Conservation (phyloP, 495 filamentous ascomycete species). For the Penicillium atrosanguineum region DNA sequence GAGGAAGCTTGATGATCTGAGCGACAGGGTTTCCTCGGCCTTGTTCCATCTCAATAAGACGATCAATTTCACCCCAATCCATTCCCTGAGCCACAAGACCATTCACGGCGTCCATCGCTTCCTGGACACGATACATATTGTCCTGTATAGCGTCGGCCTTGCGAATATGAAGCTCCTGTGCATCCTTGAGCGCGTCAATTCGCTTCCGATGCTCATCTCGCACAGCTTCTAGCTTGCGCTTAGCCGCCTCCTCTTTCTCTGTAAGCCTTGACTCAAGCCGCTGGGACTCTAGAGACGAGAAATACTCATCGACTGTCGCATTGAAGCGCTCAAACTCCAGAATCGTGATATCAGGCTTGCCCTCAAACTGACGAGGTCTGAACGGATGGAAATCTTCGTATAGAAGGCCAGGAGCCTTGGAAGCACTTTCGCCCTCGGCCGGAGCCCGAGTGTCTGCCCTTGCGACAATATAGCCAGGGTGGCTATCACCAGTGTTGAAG, state of each 20-base stretch:
- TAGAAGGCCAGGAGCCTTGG: conserved; percentile 52
- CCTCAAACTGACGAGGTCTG: conserved; percentile 76
- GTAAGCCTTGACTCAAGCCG: conserved; percentile 79
- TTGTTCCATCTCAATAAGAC: conserved; percentile 84
- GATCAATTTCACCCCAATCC: conserved; percentile 92
- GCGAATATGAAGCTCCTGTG: conserved; percentile 77
- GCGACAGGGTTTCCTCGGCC: conserved; percentile 79
- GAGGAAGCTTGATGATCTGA: conserved; percentile 77
- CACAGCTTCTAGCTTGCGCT: conserved; percentile 77
- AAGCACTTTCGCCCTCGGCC: conserved; percentile 35
- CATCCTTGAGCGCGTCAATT: conserved; percentile 73
- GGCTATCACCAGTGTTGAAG: conserved; percentile 28
- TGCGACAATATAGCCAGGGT: conserved; percentile 81
- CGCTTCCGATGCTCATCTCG: conserved; percentile 78
- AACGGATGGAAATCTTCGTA: conserved; percentile 98
- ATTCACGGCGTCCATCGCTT: conserved; percentile 88
- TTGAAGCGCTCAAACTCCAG: conserved; percentile 82
- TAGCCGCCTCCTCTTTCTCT: conserved; percentile 78
- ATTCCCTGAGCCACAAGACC: conserved; percentile 86
- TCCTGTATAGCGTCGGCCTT: conserved; percentile 89
- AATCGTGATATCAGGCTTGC: conserved; percentile 59
- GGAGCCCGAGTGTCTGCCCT: conserved; percentile 51
- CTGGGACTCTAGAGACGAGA: conserved; percentile 92
- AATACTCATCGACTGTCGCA: conserved; percentile 92
- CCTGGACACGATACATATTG: conserved; percentile 83